Evolutionary conservation across 306 rosid species (phyloP).

Genomic region (Sophora flavescens): DNA sequence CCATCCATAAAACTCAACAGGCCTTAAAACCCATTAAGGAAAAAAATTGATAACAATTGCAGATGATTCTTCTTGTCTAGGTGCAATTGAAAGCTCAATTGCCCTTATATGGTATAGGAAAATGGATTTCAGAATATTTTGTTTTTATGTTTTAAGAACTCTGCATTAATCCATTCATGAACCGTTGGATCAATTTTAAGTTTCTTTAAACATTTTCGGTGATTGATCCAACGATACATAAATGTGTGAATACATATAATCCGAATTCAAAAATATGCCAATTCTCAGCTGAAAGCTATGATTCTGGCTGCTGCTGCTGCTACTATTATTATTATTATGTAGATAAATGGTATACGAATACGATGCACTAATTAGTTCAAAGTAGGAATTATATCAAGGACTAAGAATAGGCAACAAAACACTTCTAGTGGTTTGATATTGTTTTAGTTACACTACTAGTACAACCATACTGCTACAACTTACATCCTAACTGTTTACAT

Average conservation of each 20-base stretch:
- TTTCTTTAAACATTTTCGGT: too few species aligned
- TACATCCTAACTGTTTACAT: conserved; percentile 21
- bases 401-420: conserved; percentile 33
- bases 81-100: conserved; percentile 37
- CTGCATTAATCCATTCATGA: too few species aligned
- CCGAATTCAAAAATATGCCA: not conserved
- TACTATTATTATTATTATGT: not conserved
- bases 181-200: too few species aligned
- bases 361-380: conserved; percentile 6
- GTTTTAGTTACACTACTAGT: not conserved
- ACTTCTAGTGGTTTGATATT: conserved; percentile 28
- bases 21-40: not conserved
- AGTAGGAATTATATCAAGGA: conserved; percentile 1
- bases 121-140: too few species aligned
- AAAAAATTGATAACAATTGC: conserved; percentile 5
- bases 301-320: not conserved
- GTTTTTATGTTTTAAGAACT: too few species aligned
- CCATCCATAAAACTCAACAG: not conserved
- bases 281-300: conserved; percentile 10
- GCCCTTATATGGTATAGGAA: not conserved
- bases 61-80: conserved; percentile 49
- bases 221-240: too few species aligned
- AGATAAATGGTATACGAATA: not conserved
- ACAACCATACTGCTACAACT: not conserved
- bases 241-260: too few species aligned